Base-by-base conservation (phyloP, 2,329 filamentous ascomycete genomes). In the Fonsecaea monophora region DNA sequence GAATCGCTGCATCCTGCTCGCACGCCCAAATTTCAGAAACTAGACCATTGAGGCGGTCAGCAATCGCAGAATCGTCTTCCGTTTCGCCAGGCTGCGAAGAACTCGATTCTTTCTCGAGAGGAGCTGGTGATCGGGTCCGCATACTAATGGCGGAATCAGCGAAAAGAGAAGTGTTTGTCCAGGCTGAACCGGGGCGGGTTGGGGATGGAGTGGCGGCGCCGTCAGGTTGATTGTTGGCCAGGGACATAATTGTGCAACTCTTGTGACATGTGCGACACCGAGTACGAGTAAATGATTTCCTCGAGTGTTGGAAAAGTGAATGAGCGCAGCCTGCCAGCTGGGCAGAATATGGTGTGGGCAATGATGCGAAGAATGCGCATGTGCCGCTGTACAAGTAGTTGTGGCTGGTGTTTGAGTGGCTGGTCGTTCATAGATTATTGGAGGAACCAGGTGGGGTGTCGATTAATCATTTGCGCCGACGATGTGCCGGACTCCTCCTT, bases 81-180 rank as follows among this genome's bases (percentile, higher is more conserved):
- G 65, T 38, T 34, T 57, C 64, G n/a, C 45, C 25, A n/a, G 48
- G n/a, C 13, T 62, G 62, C 42, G 45, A 53, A 38, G 53, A n/a
- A 15, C 45, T 37, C 38, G 30, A 32, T 5, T 64, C 45, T 64
- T 71, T 64, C 18, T 71, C 67, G 15, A 55, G 32, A 15, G 55
- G 45, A 15, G 54, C 65, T 15, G 70, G 70, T 30, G 69, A 70
- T 21, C 58, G 57, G 10, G 66, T 67, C 37, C 73, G 70, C 59
- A 76, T 65, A 55, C 73, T 70, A 69, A 75, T 73, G 60, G 74
- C 70, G 61, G 69, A 72, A 67, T 74, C 72, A 64, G 74, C 66
- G 67, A 74, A 72, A 62, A 74, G 67, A 15, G 71, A 73, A 60
- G 65, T 61, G 53, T 57, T 65, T 40, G 71, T 73, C 64, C 42